These are phyloP conservation scores for Alternaria sp. DNA, from an alignment of 2,329 filamentous ascomycete species.

Conservation along the genomic window DNA sequence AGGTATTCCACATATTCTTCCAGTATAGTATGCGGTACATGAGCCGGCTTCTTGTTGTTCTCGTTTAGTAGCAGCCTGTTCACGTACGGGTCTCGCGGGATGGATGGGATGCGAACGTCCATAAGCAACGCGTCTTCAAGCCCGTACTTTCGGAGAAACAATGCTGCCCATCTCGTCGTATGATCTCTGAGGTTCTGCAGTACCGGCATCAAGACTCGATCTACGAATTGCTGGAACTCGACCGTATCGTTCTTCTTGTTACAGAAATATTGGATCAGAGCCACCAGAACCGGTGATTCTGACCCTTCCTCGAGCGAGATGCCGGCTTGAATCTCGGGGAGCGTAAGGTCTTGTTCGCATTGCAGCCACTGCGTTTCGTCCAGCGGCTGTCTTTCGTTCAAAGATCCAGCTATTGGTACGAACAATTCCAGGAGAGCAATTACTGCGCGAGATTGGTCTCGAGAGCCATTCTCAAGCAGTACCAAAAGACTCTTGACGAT, in stretches of 20 bases:
- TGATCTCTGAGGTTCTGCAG: conserved; percentile 21
- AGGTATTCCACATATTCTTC: conserved; percentile 30
- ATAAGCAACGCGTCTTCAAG: conserved; percentile 2
- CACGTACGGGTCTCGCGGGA: conserved; percentile 16
- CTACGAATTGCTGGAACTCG: conserved; percentile 9
- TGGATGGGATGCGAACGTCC: conserved; percentile 13
- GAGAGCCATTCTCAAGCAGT: conserved; percentile 22
- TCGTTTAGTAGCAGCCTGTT: conserved; percentile 6
- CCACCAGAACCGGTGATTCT: conserved; percentile 14
- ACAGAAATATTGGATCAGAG: not conserved
- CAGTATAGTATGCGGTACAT: conserved; percentile 26
- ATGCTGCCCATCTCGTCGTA: conserved; percentile 23
- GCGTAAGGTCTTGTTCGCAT: conserved; percentile 17
- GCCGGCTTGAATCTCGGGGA: conserved; percentile 12
- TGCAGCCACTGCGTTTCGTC: conserved; percentile 41
- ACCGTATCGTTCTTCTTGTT: not conserved
- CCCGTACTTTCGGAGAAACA: conserved; percentile 35
- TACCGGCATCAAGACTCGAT: conserved; percentile 31
- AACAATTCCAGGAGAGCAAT: conserved; percentile 32
- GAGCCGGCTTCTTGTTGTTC: not conserved
- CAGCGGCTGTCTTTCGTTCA: conserved; percentile 44
- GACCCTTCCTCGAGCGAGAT: not conserved
- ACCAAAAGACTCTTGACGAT: conserved; percentile 43
- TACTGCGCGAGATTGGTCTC: conserved; percentile 17
- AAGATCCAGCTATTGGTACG: conserved; percentile 42